Base-by-base conservation (phyloP, 2,329 filamentous ascomycete genomes). In the Hymenoscyphus albidus region DNA sequence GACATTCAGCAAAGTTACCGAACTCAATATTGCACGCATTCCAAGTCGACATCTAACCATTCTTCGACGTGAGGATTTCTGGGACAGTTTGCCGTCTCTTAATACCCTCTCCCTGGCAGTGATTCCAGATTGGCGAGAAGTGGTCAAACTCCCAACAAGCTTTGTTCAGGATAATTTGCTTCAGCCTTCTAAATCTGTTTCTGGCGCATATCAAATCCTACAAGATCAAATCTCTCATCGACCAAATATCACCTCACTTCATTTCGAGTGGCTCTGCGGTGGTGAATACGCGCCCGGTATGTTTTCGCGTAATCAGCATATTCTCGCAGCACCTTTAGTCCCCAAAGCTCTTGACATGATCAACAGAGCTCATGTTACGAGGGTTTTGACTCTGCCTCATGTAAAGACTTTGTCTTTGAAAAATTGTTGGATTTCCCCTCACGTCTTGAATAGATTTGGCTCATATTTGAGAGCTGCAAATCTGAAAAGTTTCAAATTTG, bases 341-440 rank as follows among this genome's bases (percentile, higher is more conserved):
- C 66, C 75, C 6, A 69, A 72, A n/a, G 75, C 78, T 5, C 73
- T 74, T 42, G 61, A 72, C 10, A 70, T 74, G 44, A 71, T 77
- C 0, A 73, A 76, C 35, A 70, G 71, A 58, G 31, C 40, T 18
- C 40, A 67, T 6, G n/a, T 63, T 7, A 55, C 65, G 16, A 42
- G 59, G 1, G 64, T 87, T 5, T 72, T 88, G n/a, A 73, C 74
- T 0, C 80, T 92, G 56, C 84, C 83, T 2, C 75, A 84, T 69
- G 74, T 91, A 31, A 78, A 84, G 65, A 78, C 85, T 59, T 74
- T 92, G 2, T 87, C 83, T 0, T 77, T 91, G 9, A 85, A 85
- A 69, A 91, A 91, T 70, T 90, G 88, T 76, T 91, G 88, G 87
- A 78, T 86, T 13, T 82, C 83, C 2, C 88, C 88, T 0, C 78